Base-by-base conservation (phyloP, 2,329 filamentous ascomycete species). In the Coniella lustricola region DNA sequence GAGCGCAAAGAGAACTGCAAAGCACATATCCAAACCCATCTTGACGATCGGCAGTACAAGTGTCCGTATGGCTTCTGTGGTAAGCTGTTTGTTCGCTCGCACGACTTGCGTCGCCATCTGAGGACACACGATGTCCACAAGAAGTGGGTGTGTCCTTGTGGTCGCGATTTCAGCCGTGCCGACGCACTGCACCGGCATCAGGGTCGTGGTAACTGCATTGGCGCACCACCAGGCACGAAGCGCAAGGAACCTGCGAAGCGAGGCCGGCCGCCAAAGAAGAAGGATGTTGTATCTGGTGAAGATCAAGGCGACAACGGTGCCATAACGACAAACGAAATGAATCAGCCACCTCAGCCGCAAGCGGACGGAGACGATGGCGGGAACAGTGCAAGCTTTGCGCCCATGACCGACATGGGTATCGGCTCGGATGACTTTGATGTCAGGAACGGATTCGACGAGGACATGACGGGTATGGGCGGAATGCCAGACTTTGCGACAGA, bases 1-100 rank as follows among this genome's bases (percentile, higher is more conserved):
- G 91, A 90, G n/a, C 82, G 93, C 58, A 95, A 96, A 66, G 93
- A 98, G 67, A 97, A 98, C 69, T 96, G 97, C 73, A 95, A 95
- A 65, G 95, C 90, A 1, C 93, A 98, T 65, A 88, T 98, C 13
- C 93, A 98, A 68, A 98, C 93, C 3, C 93, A 98, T 67, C 83
- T 98, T 55, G 93, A 94, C 60, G 93, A 98, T 65, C 81, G 93
- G 41, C 93, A 96, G 64, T 98, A 89, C 70, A 85, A 88, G 66
- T 98, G 93, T 68, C 90, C 91, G 39, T 84, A 87, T 48, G 44
- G 37, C 16, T 52, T 52, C 37, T 98, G 93, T 71, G 77, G 85
- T 45, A 97, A 97, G 70, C 91, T 90, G 69, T 98, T 98, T 64
- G 93, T 97, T 36, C 85, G 93, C 33, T 90, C 95, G 60, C 93